These are phyloP conservation scores for Collybiopsis luxurians DNA, from an alignment of 768 basidiomycete species.

Conservation along the genomic window DNA sequence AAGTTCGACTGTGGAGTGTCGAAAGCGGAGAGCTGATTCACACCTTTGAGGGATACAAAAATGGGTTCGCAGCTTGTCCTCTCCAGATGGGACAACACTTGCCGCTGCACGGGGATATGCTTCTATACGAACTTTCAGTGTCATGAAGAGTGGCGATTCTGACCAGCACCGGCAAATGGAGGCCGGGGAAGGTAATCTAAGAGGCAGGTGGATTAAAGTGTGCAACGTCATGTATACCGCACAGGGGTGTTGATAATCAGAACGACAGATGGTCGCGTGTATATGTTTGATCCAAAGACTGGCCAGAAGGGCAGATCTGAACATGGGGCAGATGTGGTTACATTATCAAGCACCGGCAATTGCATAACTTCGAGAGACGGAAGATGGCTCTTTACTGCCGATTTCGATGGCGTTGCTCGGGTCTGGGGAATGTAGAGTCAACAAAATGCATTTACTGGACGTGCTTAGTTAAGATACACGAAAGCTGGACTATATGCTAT, in stretches of 20 bases:
- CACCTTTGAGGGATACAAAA: slow-evolving; percentile 9
- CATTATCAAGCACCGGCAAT: not conserved
- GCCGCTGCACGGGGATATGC: slow-evolving; percentile 6
- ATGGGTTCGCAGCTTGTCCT: slow-evolving; percentile 12
- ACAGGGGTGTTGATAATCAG: not conserved
- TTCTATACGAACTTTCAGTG: slow-evolving; percentile 10
- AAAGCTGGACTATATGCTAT: too few species aligned
- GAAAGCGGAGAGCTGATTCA: slow-evolving; percentile 13
- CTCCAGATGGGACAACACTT: slow-evolving; percentile 8
- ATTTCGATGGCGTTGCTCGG: not conserved
- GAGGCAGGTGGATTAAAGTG: too few species aligned
- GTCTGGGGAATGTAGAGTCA: not conserved
- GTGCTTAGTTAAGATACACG: too few species aligned
- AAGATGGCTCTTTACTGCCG: not conserved
- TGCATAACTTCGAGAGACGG: not conserved
- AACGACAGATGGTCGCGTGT: not conserved
- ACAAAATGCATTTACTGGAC: too few species aligned
- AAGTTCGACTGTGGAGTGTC: slow-evolving; percentile 16
- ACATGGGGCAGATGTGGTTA: not conserved
- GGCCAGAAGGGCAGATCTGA: not conserved
- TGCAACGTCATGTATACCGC: not conserved
- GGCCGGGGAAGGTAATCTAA: too few species aligned
- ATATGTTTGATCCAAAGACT: not conserved
- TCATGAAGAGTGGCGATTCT: slow-evolving; percentile 8
- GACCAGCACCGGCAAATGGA: slow-evolving; percentile 10